Percentiles rank a stretch among this genome's conserved stretches.
phyloP scores from a whole-genome alignment of 208 protist species.

The Crithidia expoeki region DNA sequence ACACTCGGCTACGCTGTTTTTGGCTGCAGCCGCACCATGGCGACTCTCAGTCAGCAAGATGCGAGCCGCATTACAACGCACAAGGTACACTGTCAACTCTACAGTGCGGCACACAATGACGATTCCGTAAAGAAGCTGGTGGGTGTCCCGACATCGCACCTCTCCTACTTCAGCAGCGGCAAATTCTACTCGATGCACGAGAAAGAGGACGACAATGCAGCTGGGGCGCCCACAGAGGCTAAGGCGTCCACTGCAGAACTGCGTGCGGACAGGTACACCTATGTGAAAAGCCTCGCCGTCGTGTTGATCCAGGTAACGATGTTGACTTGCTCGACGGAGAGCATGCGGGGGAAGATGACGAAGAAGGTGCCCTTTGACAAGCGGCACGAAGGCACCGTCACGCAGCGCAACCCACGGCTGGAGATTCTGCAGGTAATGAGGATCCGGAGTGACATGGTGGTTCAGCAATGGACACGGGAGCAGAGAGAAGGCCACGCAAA shows the following conservation, averaged over 20 bases:
- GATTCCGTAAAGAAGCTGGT: not conserved
- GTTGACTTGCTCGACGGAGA: conserved; percentile 28
- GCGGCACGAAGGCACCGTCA: conserved; percentile 27
- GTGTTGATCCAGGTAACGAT: conserved; percentile 17
- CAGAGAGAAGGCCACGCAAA: not conserved
- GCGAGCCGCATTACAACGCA: conserved; percentile 33
- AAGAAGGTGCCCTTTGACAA: conserved; percentile 38
- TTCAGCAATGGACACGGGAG: not conserved
- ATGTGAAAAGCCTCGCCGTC: conserved; percentile 31
- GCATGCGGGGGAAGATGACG: conserved; percentile 34
- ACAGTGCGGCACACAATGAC: not conserved
- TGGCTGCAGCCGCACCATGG: conserved; percentile 28
- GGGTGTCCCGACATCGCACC: not conserved
- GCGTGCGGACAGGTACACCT: conserved; percentile 32
- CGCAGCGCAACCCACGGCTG: conserved; percentile 45
- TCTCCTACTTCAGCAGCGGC: not conserved
- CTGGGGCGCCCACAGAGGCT: not conserved
- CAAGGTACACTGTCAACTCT: conserved; percentile 20
- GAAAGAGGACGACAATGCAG: not conserved
- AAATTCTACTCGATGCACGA: not conserved
- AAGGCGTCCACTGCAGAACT: conserved; percentile 7
- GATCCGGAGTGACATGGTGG: conserved; percentile 16
- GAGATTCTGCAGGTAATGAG: conserved; percentile 34
- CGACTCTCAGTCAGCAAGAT: conserved; percentile 21
- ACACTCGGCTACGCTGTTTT: conserved; percentile 44